Conservation (phyloP, 176 grass and related monocot genomes). For the Paspalum vaginatum region DNA sequence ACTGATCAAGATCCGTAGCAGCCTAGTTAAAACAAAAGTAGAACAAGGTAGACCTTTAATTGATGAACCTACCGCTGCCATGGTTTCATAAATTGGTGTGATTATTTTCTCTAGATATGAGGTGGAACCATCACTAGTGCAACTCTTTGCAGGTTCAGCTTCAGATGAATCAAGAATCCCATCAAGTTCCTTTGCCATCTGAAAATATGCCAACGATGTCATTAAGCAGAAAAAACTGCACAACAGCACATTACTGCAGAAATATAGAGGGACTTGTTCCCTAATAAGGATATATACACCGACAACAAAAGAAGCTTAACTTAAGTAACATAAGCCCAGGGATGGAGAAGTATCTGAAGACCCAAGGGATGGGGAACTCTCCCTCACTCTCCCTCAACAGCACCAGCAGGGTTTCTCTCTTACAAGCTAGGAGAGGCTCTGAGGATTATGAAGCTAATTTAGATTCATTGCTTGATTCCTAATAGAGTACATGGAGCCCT, state of each 20-base stretch:
- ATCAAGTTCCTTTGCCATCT: conserved; percentile 97
- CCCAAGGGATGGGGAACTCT: neutral
- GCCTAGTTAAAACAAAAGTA: conserved; percentile 19
- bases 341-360: too few relatives aligned
- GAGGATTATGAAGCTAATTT: neutral
- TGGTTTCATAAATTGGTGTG: conserved; percentile 82
- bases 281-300: neutral
- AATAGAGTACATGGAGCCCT: too few relatives aligned
- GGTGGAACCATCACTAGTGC: conserved; percentile 51
- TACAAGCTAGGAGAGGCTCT: neutral
- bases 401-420: neutral
- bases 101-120: conserved; percentile 82
- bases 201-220: conserved; percentile 37
- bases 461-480: neutral
- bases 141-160: conserved; percentile 66
- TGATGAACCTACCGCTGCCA: conserved; percentile 58
- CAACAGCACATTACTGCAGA: conserved; percentile 10
- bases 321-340: too few relatives aligned
- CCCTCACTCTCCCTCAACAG: neutral
- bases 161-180: conserved; percentile 87
- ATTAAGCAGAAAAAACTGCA: conserved; percentile 18
- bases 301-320: conserved; percentile 7
- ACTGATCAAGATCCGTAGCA: conserved; percentile 17
- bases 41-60: conserved; percentile 31
- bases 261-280: conserved; percentile 11